Conservation (phyloP, 2,329 filamentous ascomycete genomes). For the Endocalyx cinctus region DNA sequence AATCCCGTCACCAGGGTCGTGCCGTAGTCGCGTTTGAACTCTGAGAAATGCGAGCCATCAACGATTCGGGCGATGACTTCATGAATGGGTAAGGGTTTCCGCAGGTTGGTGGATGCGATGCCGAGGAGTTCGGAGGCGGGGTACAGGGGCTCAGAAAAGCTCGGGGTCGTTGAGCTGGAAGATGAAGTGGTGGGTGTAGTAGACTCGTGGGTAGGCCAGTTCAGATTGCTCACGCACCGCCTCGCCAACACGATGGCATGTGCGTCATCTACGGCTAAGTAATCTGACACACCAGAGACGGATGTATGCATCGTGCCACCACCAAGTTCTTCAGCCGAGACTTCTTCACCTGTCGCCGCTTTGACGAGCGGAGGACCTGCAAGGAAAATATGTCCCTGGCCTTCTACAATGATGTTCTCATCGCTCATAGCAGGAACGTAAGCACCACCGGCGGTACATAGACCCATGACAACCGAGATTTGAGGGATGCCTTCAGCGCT, state of each 20-base stretch:
- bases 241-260: constrained; percentile 85
- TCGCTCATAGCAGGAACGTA: constrained; percentile 98
- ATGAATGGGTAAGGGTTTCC: constrained; percentile 77
- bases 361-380: constrained; percentile 93
- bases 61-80: constrained; percentile 92
- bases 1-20: constrained; percentile 89
- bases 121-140: constrained; percentile 75
- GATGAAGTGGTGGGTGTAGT: constrained; percentile 26
- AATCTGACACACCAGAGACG: constrained; percentile 90
- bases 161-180: too few species aligned
- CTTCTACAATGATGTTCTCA: constrained; percentile 92
- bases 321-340: constrained; percentile 85
- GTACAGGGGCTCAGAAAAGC: constrained; percentile 73
- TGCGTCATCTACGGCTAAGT: constrained; percentile 88
- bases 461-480: constrained; percentile 93
- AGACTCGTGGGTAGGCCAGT: constrained; percentile 68
- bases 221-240: constrained; percentile 80
- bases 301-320: constrained; percentile 87
- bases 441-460: constrained; percentile 91
- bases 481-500: constrained; percentile 84
- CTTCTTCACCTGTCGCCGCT: constrained; percentile 89
- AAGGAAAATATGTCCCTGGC: constrained; percentile 96
- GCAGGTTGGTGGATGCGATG: constrained; percentile 85
- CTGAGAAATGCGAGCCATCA: constrained; percentile 82
- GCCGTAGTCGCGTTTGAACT: constrained; percentile 93